Conservation (phyloP, 2,329 filamentous ascomycete species). For the Sarocladium oryzae region DNA sequence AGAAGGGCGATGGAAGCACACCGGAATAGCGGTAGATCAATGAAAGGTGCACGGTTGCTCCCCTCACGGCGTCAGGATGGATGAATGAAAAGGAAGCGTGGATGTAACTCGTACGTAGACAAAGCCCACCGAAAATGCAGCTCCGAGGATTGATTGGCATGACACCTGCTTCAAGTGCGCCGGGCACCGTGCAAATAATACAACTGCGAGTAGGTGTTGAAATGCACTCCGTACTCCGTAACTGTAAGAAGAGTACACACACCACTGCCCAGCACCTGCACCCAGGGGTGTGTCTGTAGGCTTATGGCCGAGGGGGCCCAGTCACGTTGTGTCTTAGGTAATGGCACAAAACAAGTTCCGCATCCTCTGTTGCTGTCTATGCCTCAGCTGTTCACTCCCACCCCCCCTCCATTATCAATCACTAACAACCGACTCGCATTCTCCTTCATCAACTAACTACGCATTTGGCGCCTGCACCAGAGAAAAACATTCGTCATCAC, state of each 20-base stretch:
- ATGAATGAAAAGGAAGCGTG: neutral
- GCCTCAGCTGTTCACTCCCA: neutral
- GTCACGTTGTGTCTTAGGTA: neutral
- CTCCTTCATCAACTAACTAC: neutral
- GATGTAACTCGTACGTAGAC: too few species aligned
- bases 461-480: neutral
- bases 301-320: too few species aligned
- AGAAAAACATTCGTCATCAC: neutral
- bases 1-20: slow-evolving; percentile 1
- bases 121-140: too few species aligned
- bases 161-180: too few species aligned
- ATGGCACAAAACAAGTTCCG: too few species aligned
- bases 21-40: neutral
- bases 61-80: neutral
- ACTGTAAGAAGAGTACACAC: too few species aligned
- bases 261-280: too few species aligned
- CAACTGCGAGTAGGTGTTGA: too few species aligned
- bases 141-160: too few species aligned
- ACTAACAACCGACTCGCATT: neutral
- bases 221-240: too few species aligned
- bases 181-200: too few species aligned
- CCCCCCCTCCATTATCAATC: neutral
- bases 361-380: too few species aligned
- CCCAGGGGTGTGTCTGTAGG: neutral
- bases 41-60: neutral